Evolutionary conservation across 1,284 basidiomycete genomes (phyloP), one percentile per base, ranked within the genome.

Genomic region (Tilletia indica): DNA sequence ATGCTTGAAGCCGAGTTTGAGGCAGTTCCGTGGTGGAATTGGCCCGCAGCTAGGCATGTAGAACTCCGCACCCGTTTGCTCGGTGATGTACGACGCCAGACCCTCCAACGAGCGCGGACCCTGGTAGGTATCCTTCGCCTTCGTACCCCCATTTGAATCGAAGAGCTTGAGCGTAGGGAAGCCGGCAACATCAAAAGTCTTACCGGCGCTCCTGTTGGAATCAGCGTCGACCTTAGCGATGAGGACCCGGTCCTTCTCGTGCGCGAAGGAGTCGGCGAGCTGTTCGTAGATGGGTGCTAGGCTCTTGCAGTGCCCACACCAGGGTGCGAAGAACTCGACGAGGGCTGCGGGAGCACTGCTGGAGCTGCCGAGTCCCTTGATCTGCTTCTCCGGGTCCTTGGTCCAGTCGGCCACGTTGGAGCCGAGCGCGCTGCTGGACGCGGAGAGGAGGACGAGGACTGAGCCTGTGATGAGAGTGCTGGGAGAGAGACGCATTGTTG

Each of bases 161-260:
- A 96, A 97, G 93, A 93, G 97, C 83, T 96, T 95, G 74, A 97
- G 86, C 58, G 94, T 96, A 6, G 94, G 94, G 87, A 89, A 96
- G 63, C 94, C 93, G 19, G 87, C 89, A 34, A 97, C 90, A 21
- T 88, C 93, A 80, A 89, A 93, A 84, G 90, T 72, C 48, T 74
- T 70, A 39, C 75, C 91, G 47, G 93, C 81, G 0, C 89, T 87
- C 80, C 90, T 90, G 75, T 93, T 91, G 72, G 92, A 92, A 80
- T 97, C 94, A 0, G 93, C 94, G 79, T 97, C 94, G 5, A 96
- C 91, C 85, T 97, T 97, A 74, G 94, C 94, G 76, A 97, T 90
- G 70, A 93, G 79, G 34, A 97, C 92, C 83, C 92, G 92, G 84
- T 93, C 90, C 80, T 85, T 78, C 2, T 21, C 25, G 19, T 51